Evolutionary conservation across 108 stramenopile genomes (phyloP).

Genomic region (Mediolabrus comicus): DNA sequence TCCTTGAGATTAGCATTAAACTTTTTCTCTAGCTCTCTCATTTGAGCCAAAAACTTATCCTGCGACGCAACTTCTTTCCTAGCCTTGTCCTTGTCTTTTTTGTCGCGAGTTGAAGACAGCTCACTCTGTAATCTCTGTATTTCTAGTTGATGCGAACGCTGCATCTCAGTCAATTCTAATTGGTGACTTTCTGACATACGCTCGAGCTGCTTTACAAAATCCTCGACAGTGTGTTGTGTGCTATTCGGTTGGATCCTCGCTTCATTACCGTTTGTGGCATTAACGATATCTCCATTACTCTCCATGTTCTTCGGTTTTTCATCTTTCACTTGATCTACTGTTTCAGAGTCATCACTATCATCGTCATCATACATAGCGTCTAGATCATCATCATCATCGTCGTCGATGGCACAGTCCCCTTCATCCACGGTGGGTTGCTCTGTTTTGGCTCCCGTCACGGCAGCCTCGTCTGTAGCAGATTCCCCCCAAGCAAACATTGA

Average conservation of each 20-base stretch:
- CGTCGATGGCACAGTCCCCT: not conserved
- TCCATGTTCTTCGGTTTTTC: not conserved
- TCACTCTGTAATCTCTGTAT: conserved; percentile 32
- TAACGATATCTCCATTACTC: not conserved
- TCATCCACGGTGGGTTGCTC: not conserved
- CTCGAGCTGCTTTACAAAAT: conserved; percentile 77
- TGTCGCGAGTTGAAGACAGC: conserved; percentile 15
- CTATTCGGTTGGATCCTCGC: not conserved
- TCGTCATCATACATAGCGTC: conserved; percentile 6
- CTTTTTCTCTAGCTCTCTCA: conserved; percentile 43
- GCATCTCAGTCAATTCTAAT: conserved; percentile 54
- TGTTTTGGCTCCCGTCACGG: not conserved
- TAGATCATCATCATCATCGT: not conserved
- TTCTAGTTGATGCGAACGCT: conserved; percentile 46
- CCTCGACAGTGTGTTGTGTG: conserved; percentile 51
- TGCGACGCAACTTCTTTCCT: conserved; percentile 40
- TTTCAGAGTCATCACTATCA: conserved; percentile 3
- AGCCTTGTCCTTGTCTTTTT: conserved; percentile 40
- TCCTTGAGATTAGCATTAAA: conserved; percentile 24
- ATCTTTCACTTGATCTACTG: not conserved
- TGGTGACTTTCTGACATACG: conserved; percentile 77
- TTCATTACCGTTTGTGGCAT: not conserved
- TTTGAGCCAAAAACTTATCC: conserved; percentile 48
- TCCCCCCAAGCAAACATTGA: conserved; percentile 21
- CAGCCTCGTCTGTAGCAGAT: not conserved